A percentile compares a stretch with the other conserved stretches of the same genome.
Evolutionary conservation across 495 filamentous ascomycete genomes (phyloP).

Genomic region (Penicillium antarcticum): DNA sequence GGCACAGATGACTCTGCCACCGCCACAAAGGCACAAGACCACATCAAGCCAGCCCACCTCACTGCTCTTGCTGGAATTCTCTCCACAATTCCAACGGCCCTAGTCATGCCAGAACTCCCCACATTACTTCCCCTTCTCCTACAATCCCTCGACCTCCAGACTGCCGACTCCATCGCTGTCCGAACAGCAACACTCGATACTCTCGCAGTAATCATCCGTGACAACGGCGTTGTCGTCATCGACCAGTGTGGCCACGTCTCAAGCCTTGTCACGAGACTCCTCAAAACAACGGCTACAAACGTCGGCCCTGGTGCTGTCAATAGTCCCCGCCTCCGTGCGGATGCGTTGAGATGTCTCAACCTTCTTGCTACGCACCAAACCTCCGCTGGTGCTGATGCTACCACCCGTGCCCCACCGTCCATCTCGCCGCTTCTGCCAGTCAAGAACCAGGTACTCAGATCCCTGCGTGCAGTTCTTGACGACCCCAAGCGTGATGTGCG

Average conservation of each 20-base stretch:
- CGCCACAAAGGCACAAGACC: slow-evolving; percentile 9
- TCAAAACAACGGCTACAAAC: slow-evolving; percentile 40
- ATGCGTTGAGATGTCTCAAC: slow-evolving; percentile 55
- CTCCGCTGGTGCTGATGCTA: slow-evolving; percentile 19
- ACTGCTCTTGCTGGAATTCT: slow-evolving; percentile 65
- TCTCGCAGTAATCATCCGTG: slow-evolving; percentile 55
- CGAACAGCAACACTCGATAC: slow-evolving; percentile 62
- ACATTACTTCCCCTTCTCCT: slow-evolving; percentile 65
- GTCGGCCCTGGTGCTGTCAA: slow-evolving; percentile 19
- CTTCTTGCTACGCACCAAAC: slow-evolving; percentile 45
- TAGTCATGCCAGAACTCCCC: slow-evolving; percentile 59
- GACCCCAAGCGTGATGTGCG: slow-evolving; percentile 66
- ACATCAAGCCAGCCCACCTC: slow-evolving; percentile 59
- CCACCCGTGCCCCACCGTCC: slow-evolving; percentile 30
- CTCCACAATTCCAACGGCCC: slow-evolving; percentile 53
- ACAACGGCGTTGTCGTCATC: slow-evolving; percentile 50
- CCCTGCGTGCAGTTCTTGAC: slow-evolving; percentile 55
- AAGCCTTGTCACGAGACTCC: slow-evolving; percentile 56
- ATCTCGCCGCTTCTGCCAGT: slow-evolving; percentile 55
- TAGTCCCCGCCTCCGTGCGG: slow-evolving; percentile 44
- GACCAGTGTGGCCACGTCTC: slow-evolving; percentile 57
- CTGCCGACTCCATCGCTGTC: slow-evolving; percentile 46
- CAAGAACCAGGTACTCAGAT: slow-evolving; percentile 52
- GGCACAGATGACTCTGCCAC: slow-evolving; percentile 8
- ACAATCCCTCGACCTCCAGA: slow-evolving; percentile 63